Base-by-base conservation (phyloP, 768 basidiomycete genomes). In the Peribolospora baueri region DNA sequence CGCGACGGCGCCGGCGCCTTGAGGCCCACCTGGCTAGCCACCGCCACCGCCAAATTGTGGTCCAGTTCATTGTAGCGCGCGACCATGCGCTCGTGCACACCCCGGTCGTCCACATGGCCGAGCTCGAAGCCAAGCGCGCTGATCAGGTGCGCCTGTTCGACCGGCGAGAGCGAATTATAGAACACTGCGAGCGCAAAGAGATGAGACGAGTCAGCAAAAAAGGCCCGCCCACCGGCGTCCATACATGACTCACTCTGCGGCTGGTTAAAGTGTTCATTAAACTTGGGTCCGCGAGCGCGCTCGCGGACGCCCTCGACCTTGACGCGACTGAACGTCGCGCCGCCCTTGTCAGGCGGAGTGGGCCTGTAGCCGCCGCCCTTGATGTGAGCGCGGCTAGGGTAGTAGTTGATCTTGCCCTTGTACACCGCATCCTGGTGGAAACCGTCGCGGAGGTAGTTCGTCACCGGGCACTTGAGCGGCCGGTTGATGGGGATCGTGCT, bases 101-200 rank as follows among this genome's bases (percentile, higher is more conserved):
- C 67, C 0, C 75, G 73, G 61, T 87, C 83, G 52, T 84, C 80
- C 67, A 81, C 82, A 63, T 87, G 84, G 56, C 77, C 78, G 42
- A 91, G 72, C 68, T 88, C 86, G 65, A 91, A 90, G 9, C 77
- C 75, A 56, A 83, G 72, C 4, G 83, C 85, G 4, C 68, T 63
- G 51, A 76, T 68, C 40, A 87, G 69, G 65, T 88, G 84, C n/a
- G 68, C 58, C 67, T 80, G 77, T 70, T 90, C 87, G 54, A 76
- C 65, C 0, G 70, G 61, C 2, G 73, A 62, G 50, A 90, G 73
- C 5, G 84, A 88, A 68, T 91, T 88, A 68, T 76, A 79, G 73
- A 88, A 90, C 3, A 87, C 70, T 78, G 78, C 7, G 76, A 56
- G 51, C n/a, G 9, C n/a, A 7, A 10, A 38, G 8, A 52, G 25